phyloP scores from a whole-genome alignment of 257 asterid genomes.

The Leonotis leonurus region DNA sequence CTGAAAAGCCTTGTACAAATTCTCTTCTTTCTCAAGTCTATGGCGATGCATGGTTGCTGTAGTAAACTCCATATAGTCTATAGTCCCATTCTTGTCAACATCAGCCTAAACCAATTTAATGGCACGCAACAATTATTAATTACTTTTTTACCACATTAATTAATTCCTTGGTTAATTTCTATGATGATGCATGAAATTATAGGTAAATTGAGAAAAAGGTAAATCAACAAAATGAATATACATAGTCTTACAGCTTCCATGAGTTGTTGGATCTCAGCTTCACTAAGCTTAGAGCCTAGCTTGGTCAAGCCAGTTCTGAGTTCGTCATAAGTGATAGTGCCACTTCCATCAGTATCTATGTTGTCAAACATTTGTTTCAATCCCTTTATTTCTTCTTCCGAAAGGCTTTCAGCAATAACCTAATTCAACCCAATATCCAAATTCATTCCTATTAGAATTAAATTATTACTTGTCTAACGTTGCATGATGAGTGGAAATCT shows the following conservation, averaged over 20 bases:
- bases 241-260: conserved; percentile 77
- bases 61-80: conserved; percentile 78
- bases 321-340: conserved; percentile 74
- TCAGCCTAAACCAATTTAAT: conserved; percentile 63
- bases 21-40: conserved; percentile 74
- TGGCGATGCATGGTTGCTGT: conserved; percentile 94
- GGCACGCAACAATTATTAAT: too few species aligned
- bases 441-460: neutral
- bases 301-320: conserved; percentile 66
- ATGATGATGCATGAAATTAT: too few species aligned
- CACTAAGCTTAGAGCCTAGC: conserved; percentile 80
- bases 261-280: conserved; percentile 57
- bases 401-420: conserved; percentile 77
- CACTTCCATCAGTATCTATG: conserved; percentile 83
- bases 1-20: conserved; percentile 63
- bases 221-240: too few species aligned
- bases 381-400: conserved; percentile 86
- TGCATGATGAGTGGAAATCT: neutral
- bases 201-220: too few species aligned
- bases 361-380: conserved; percentile 70
- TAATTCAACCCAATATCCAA: conserved; percentile 2
- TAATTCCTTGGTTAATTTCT: too few species aligned
- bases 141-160: too few species aligned
- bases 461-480: too few species aligned
- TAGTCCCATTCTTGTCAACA: conserved; percentile 71